A percentile compares a stretch with the other conserved stretches of the same genome.
phyloP scores from a whole-genome alignment of 345 rosid genomes.

The Pugionium cornutum region DNA sequence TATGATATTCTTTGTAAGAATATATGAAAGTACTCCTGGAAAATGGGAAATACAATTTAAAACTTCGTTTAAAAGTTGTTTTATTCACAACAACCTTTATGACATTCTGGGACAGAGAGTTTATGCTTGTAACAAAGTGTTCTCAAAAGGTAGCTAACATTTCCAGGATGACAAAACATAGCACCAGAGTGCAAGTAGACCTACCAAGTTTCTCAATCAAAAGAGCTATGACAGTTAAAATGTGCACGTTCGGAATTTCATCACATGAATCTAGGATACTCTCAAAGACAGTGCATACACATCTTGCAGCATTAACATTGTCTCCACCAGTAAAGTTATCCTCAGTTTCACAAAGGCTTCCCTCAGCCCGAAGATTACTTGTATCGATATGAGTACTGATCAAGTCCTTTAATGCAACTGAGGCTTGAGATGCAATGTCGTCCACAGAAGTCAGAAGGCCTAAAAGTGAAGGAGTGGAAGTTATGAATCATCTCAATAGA shows the following conservation, averaged over 20 bases:
- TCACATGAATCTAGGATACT: slow-evolving; percentile 45
- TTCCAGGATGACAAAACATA: slow-evolving; percentile 12
- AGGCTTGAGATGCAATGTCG: slow-evolving; percentile 58
- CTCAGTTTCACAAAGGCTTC: slow-evolving; percentile 45
- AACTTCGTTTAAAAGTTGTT: not conserved
- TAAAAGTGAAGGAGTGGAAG: slow-evolving; percentile 33
- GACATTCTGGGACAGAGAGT: not conserved
- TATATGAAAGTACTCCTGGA: slow-evolving; percentile 62
- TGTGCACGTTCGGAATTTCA: slow-evolving; percentile 59
- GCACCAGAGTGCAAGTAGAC: slow-evolving; percentile 27
- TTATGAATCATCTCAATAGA: slow-evolving; percentile 2
- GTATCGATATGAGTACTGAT: slow-evolving; percentile 49
- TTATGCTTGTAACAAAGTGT: slow-evolving; percentile 7
- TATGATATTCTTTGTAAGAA: slow-evolving; percentile 56
- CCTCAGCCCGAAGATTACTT: slow-evolving; percentile 36
- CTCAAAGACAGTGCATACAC: slow-evolving; percentile 60
- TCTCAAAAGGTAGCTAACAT: slow-evolving; percentile 16
- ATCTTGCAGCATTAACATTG: slow-evolving; percentile 50
- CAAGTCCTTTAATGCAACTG: slow-evolving; percentile 61
- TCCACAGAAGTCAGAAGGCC: slow-evolving; percentile 66
- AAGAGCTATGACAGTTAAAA: slow-evolving; percentile 54
- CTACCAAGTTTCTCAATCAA: slow-evolving; percentile 75
- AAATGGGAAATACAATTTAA: slow-evolving; percentile 23
- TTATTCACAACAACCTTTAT: not conserved
- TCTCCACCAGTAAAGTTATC: slow-evolving; percentile 43